These are phyloP conservation scores for Xylaria longipes DNA, from an alignment of 495 filamentous ascomycete species.

Conservation along the genomic window DNA sequence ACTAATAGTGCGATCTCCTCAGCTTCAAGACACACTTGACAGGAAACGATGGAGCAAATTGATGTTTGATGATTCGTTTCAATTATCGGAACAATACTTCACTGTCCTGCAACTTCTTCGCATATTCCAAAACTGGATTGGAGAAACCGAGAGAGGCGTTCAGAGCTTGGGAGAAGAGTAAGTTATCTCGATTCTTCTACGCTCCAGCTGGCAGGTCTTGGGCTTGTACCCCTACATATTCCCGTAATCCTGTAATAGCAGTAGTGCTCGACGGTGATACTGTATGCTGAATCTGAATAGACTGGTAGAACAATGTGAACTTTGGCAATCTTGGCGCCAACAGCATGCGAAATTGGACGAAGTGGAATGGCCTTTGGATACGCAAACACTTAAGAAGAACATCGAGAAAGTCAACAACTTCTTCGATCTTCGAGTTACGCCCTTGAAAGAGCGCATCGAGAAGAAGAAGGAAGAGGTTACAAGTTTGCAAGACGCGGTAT, in stretches of 20 bases:
- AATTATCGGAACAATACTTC: neutral
- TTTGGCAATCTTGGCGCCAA: slow-evolving; percentile 4
- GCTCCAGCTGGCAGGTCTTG: neutral
- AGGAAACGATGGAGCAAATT: slow-evolving; percentile 10
- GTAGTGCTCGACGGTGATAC: neutral
- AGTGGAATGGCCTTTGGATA: neutral
- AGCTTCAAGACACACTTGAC: slow-evolving; percentile 1
- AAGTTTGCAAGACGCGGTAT: slow-evolving; percentile 3
- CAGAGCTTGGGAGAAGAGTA: neutral
- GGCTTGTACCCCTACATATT: neutral
- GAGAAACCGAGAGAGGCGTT: neutral
- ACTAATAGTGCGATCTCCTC: neutral
- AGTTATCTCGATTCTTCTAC: neutral
- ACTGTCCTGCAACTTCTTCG: slow-evolving; percentile 6
- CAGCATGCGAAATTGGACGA: neutral
- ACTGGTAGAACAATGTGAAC: neutral
- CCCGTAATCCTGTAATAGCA: neutral
- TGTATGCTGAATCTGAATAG: neutral
- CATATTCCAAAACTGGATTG: slow-evolving; percentile 11
- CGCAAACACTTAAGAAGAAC: neutral
- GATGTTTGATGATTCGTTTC: slow-evolving; percentile 9
- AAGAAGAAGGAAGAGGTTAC: slow-evolving; percentile 5
- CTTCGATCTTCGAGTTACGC: neutral
- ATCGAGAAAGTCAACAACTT: neutral
- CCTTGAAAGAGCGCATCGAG: slow-evolving; percentile 3